Percentiles rank a stretch among this genome's conserved stretches.
These are phyloP conservation scores for Volvariella volvacea DNA, from an alignment of 1,284 basidiomycete genomes.

Conservation along the genomic window DNA sequence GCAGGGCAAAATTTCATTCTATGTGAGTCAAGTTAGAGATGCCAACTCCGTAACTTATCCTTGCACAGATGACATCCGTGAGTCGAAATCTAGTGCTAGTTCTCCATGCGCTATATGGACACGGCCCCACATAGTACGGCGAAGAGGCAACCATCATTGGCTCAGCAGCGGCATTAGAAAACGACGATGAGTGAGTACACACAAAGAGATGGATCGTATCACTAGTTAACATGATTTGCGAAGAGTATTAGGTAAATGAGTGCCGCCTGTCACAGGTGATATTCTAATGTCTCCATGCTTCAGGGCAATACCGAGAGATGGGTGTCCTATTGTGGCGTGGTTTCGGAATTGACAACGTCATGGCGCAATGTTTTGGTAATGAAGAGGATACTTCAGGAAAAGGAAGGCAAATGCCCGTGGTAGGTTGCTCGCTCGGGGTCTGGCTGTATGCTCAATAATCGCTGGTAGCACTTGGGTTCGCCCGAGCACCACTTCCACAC, in stretches of 20 bases:
- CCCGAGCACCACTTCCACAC: conserved; percentile 84
- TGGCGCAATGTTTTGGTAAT: conserved; percentile 89
- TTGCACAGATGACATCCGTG: conserved; percentile 1
- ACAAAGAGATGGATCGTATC: conserved; percentile 1
- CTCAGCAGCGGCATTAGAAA: conserved; percentile 77
- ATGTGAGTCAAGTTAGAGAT: conserved; percentile 65
- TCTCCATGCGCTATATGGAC: conserved; percentile 8
- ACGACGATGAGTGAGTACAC: conserved; percentile 77
- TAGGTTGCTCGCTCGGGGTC: no score
- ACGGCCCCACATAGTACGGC: conserved; percentile 51
- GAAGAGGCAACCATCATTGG: conserved; percentile 92
- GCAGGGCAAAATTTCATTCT: conserved; percentile 92
- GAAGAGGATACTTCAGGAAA: conserved; percentile 78
- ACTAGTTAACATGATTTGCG: conserved; percentile 3
- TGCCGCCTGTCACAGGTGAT: background rate
- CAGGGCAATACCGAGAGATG: conserved; percentile 85
- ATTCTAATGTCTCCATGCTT: background rate
- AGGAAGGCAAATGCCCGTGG: conserved; percentile 85
- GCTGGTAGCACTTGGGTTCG: conserved; percentile 77
- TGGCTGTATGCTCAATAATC: no score
- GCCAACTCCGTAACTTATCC: conserved; percentile 57
- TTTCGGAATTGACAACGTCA: conserved; percentile 65
- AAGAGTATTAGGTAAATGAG: conserved; percentile 61
- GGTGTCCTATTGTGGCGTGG: conserved; percentile 88
- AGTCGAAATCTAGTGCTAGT: no score